Conservation (phyloP, 768 basidiomycete genomes). For the Boletales sp. region DNA sequence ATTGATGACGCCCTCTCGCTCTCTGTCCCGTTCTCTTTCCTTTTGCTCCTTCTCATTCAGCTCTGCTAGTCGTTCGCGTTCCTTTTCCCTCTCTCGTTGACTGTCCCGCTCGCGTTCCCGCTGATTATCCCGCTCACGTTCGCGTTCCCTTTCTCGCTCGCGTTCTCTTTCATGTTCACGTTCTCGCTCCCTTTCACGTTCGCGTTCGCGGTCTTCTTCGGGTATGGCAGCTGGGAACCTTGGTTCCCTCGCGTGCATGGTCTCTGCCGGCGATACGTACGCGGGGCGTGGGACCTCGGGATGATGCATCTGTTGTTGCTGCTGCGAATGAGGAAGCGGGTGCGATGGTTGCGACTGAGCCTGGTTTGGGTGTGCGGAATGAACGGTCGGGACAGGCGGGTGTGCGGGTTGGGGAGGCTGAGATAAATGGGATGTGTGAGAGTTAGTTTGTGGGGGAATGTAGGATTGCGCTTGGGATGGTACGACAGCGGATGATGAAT, state of each 20-base stretch:
- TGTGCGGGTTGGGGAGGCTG: conserved; percentile 16
- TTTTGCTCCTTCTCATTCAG: conserved; percentile 19
- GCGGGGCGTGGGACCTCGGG: conserved; percentile 20
- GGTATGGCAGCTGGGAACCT: too few species aligned
- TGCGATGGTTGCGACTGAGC: conserved; percentile 26
- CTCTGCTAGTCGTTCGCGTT: conserved; percentile 22
- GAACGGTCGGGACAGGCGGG: conserved; percentile 12
- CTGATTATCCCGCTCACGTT: conserved; percentile 15
- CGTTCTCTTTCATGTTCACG: neutral
- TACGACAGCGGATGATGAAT: conserved; percentile 3
- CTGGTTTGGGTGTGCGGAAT: conserved; percentile 14
- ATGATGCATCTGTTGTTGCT: conserved; percentile 26
- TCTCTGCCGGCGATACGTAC: conserved; percentile 27
- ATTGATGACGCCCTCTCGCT: conserved; percentile 21
- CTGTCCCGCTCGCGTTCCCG: conserved; percentile 21
- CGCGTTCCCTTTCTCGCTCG: conserved; percentile 21
- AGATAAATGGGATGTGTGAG: conserved; percentile 8
- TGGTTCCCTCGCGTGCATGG: conserved; percentile 24
- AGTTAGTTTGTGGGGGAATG: conserved; percentile 8
- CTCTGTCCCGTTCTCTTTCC: conserved; percentile 22
- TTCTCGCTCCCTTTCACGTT: conserved; percentile 13
- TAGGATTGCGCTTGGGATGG: conserved; percentile 29
- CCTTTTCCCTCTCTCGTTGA: conserved; percentile 20
- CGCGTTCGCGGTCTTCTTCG: conserved; percentile 20
- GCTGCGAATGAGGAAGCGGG: conserved; percentile 23